These are phyloP conservation scores for Prunus armeniaca DNA, from an alignment of 306 rosid genomes.

Conservation along the genomic window DNA sequence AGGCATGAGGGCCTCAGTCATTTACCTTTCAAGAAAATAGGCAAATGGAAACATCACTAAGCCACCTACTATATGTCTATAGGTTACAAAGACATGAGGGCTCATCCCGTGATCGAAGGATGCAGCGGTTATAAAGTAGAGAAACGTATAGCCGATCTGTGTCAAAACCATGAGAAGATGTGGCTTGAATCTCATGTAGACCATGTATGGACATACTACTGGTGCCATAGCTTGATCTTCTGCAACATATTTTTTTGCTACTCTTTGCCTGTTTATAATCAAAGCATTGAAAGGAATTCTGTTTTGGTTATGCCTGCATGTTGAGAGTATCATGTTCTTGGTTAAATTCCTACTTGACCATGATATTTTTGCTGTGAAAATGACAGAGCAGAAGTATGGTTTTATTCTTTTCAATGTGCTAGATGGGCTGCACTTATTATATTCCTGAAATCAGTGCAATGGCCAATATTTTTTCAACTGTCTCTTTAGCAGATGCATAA, in stretches of 20 bases:
- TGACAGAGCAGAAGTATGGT: background rate
- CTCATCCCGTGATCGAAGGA: conserved; percentile 43
- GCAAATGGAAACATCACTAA: conserved; percentile 43
- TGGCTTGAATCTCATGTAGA: conserved; percentile 33
- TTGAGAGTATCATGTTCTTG: conserved; percentile 18
- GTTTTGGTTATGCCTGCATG: background rate
- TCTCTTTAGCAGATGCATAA: background rate
- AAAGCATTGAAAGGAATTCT: background rate
- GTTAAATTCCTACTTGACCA: background rate
- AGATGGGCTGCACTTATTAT: background rate
- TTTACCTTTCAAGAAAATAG: conserved; percentile 47
- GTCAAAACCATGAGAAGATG: conserved; percentile 34
- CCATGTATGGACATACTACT: conserved; percentile 12
- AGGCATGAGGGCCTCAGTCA: background rate
- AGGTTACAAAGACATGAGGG: conserved; percentile 47
- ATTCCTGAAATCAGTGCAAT: background rate
- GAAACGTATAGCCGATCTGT: conserved; percentile 27
- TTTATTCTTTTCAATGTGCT: background rate
- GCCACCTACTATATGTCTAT: conserved; percentile 37
- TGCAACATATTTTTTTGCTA: background rate
- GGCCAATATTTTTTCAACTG: background rate
- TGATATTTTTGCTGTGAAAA: background rate
- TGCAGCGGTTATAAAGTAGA: conserved; percentile 37
- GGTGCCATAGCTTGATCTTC: conserved; percentile 20
- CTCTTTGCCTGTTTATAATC: background rate